These are phyloP conservation scores for Pseudogymnoascus sp. DNA, from an alignment of 2,329 filamentous ascomycete species.

Conservation along the genomic window DNA sequence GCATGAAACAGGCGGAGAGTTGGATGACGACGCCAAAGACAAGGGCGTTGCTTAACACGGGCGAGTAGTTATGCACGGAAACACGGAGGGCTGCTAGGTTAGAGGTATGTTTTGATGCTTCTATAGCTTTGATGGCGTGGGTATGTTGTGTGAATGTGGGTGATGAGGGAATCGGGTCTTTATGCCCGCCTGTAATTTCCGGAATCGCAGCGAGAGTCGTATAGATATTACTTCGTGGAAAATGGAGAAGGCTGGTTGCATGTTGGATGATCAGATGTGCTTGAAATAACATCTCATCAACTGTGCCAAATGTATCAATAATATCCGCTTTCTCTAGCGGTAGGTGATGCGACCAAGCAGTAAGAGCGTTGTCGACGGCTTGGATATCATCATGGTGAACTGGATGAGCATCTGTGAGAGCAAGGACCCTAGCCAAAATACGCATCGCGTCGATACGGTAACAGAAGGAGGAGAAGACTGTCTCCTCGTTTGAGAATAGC, in stretches of 20 bases:
- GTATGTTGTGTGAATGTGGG: constrained; percentile 4
- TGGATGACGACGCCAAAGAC: constrained; percentile 45
- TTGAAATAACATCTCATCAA: constrained; percentile 89
- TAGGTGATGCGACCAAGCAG: constrained; percentile 73
- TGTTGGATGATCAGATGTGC: constrained; percentile 66
- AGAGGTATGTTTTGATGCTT: constrained; percentile 44
- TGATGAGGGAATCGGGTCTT: constrained; percentile 4
- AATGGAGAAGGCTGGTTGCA: background rate
- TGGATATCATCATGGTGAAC: constrained; percentile 42
- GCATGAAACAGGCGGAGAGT: constrained; percentile 44
- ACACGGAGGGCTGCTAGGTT: constrained; percentile 35
- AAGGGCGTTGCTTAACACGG: constrained; percentile 45
- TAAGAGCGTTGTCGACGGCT: constrained; percentile 50
- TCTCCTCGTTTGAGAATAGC: constrained; percentile 54
- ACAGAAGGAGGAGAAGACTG: constrained; percentile 72
- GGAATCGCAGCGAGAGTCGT: constrained; percentile 5
- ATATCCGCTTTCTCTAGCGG: constrained; percentile 65
- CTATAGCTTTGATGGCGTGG: constrained; percentile 49
- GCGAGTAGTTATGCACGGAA: constrained; percentile 41
- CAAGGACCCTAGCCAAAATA: constrained; percentile 69
- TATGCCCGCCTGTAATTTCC: constrained; percentile 7
- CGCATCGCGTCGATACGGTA: constrained; percentile 76
- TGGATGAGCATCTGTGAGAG: constrained; percentile 31
- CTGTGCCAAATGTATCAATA: constrained; percentile 57
- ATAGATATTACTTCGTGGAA: constrained; percentile 1